phyloP scores from a whole-genome alignment of 495 filamentous ascomycete genomes.

The Parachaetomium inaequale region DNA sequence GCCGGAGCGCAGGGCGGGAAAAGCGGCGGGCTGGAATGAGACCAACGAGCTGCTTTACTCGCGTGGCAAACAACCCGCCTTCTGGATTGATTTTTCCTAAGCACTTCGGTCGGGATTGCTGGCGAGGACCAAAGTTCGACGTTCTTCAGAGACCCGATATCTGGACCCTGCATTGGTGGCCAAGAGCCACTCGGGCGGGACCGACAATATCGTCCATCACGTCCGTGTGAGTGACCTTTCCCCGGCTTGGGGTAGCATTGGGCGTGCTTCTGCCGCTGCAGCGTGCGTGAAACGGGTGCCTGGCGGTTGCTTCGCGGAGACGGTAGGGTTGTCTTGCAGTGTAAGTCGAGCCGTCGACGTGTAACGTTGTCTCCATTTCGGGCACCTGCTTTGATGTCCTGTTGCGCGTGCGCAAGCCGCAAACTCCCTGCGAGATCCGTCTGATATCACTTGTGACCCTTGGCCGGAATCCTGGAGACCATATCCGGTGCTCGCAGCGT shows the following conservation, averaged over 20 bases:
- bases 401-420: neutral
- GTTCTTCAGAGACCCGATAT: neutral
- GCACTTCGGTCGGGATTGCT: neutral
- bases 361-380: constrained; percentile 4
- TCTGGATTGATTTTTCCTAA: neutral
- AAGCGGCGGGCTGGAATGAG: neutral
- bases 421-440: neutral
- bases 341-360: neutral
- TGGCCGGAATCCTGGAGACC: neutral
- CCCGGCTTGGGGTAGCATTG: constrained; percentile 4
- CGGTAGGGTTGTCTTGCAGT: neutral
- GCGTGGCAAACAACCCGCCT: neutral
- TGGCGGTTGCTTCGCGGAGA: neutral
- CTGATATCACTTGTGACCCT: neutral
- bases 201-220: neutral
- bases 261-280: neutral
- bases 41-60: neutral
- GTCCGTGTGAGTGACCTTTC: neutral
- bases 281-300: neutral
- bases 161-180: neutral
- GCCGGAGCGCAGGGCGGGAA: neutral
- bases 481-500: neutral
- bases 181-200: neutral
- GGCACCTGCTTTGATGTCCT: neutral
- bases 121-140: no score